Conservation (phyloP, 345 rosid genomes). For the Punica granatum region DNA sequence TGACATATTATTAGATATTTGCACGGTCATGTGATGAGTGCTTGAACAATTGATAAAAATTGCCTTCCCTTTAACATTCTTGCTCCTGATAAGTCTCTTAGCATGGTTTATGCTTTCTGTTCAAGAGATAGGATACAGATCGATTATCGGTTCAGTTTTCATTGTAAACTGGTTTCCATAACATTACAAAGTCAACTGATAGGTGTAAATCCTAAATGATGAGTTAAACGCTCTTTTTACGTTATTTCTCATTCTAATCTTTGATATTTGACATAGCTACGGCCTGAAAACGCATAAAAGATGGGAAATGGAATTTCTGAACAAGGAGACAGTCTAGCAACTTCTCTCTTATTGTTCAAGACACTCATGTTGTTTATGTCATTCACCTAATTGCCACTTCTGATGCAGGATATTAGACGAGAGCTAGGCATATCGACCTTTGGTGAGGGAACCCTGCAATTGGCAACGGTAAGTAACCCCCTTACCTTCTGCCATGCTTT, state of each 20-base stretch:
- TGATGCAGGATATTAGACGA: slow-evolving; percentile 33
- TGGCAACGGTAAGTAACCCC: slow-evolving; percentile 17
- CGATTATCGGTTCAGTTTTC: not conserved
- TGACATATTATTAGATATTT: too few species aligned
- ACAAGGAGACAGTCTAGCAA: too few species aligned
- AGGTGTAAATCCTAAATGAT: not conserved
- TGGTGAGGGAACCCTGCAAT: slow-evolving; percentile 17
- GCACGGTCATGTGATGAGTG: not conserved
- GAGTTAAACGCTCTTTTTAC: not conserved
- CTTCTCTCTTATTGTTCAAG: too few species aligned
- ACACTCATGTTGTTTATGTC: too few species aligned
- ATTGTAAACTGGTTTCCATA: not conserved
- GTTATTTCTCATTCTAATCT: not conserved
- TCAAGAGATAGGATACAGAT: not conserved
- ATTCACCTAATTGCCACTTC: not conserved
- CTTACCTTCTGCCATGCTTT: not conserved
- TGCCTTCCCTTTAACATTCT: not conserved
- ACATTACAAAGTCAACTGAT: not conserved
- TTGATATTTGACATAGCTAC: not conserved
- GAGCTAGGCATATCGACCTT: slow-evolving; percentile 33
- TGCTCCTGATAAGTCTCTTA: not conserved
- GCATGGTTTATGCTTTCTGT: not conserved
- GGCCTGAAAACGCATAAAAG: not conserved
- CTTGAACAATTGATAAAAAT: not conserved
- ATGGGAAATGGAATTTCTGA: too few species aligned